Conservation (phyloP, 257 asterid species). For the Perilla frutescens region DNA sequence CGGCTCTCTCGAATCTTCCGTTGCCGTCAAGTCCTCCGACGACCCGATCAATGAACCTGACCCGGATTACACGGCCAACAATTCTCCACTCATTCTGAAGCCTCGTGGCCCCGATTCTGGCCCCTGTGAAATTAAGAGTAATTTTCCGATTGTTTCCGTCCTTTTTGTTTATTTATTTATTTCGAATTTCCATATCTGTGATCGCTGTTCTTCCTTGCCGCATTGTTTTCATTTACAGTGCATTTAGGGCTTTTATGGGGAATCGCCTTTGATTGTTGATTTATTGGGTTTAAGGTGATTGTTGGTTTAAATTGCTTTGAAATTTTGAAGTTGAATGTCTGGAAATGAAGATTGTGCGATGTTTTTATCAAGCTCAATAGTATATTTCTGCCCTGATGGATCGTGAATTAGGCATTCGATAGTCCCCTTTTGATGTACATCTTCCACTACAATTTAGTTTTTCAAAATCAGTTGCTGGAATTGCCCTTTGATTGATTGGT, state of each 20-base stretch:
- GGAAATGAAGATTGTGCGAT: background rate
- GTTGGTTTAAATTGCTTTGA: slow-evolving; percentile 12
- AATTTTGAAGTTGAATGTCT: too few relatives aligned
- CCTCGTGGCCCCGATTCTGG: slow-evolving; percentile 54
- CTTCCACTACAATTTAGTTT: background rate
- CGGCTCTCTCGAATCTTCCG: slow-evolving; percentile 60
- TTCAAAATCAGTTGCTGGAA: background rate
- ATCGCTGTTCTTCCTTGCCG: background rate
- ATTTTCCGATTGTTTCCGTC: background rate
- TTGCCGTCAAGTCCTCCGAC: slow-evolving; percentile 72
- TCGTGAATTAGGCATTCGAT: background rate
- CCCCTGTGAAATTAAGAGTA: slow-evolving; percentile 85
- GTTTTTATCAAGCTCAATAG: background rate
- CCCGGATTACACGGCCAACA: slow-evolving; percentile 32
- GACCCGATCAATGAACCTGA: slow-evolving; percentile 42
- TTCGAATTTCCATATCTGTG: background rate
- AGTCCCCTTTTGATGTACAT: background rate
- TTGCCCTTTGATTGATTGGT: background rate
- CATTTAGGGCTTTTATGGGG: background rate
- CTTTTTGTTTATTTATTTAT: background rate
- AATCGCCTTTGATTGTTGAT: background rate
- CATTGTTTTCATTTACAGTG: slow-evolving; percentile 3
- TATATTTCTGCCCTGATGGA: background rate
- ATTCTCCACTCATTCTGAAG: slow-evolving; percentile 57
- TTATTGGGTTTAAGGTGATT: slow-evolving; percentile 16